Percentiles rank a stretch among this genome's conserved stretches.
Conservation (phyloP, 805 yeast genomes). For the Metschnikowia continentalis region DNA sequence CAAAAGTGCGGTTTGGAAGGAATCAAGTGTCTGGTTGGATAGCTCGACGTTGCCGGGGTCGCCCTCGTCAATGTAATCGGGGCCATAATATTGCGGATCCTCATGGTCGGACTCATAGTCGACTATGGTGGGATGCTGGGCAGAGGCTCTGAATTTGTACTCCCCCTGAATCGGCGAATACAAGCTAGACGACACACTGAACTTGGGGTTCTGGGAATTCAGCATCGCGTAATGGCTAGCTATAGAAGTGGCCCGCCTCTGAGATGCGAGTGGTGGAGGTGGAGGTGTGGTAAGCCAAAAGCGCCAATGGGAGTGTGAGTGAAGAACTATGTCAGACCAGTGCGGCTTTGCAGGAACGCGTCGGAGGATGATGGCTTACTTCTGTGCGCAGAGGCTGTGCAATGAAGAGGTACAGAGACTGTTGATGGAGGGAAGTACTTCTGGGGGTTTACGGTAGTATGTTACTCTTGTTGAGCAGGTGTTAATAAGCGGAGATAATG, state of each 20-base stretch:
- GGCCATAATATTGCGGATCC: constrained; percentile 6
- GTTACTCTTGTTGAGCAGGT: neutral
- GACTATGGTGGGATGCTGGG: constrained; percentile 11
- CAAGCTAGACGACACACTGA: constrained; percentile 35
- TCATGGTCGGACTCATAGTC: constrained; percentile 18
- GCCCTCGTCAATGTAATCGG: neutral
- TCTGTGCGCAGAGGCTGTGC: neutral
- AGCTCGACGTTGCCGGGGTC: neutral
- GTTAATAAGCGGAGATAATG: neutral
- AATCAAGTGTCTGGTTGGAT: constrained; percentile 2
- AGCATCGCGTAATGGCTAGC: neutral
- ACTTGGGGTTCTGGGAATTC: neutral
- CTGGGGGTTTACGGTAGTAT: neutral
- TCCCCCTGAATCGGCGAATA: constrained; percentile 25
- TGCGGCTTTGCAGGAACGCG: constrained; percentile 3
- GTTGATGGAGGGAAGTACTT: neutral
- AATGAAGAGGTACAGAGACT: neutral
- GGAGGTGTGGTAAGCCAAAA: neutral
- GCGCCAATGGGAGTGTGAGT: neutral
- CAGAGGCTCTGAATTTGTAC: constrained; percentile 9
- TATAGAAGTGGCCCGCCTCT: neutral
- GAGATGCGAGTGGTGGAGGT: neutral
- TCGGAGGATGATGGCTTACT: neutral
- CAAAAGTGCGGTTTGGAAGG: neutral
- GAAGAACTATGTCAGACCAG: neutral